A percentile compares a stretch with the other conserved stretches of the same genome.
Evolutionary conservation across 2,329 filamentous ascomycete genomes (phyloP).

Genomic region (Monosporascus cannonballus): DNA sequence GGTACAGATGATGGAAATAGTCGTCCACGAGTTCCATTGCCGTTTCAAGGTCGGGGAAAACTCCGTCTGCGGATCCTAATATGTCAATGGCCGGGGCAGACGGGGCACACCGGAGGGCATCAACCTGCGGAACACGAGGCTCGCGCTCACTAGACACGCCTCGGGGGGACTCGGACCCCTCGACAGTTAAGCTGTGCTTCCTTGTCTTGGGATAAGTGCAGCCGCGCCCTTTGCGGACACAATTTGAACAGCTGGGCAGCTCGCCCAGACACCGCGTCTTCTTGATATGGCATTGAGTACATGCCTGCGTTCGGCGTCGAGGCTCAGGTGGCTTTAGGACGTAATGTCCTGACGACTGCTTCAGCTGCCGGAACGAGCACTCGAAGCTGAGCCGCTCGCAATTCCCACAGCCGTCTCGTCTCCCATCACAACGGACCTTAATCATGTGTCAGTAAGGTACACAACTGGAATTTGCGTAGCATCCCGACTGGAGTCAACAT

Average conservation of each 20-base stretch:
- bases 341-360: constrained; percentile 15
- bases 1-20: constrained; percentile 26
- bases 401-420: constrained; percentile 24
- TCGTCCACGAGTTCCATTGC: constrained; percentile 18
- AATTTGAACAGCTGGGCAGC: constrained; percentile 23
- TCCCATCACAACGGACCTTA: constrained; percentile 26
- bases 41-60: constrained; percentile 9
- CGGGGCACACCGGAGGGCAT: neutral
- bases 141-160: neutral
- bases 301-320: constrained; percentile 24
- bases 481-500: neutral
- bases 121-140: neutral
- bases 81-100: neutral
- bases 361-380: constrained; percentile 27
- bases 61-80: constrained; percentile 2
- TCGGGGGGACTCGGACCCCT: neutral
- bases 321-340: constrained; percentile 20
- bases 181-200: constrained; percentile 3
- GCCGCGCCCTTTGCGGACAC: constrained; percentile 16
- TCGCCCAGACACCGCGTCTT: constrained; percentile 26
- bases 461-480: neutral
- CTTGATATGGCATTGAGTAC: constrained; percentile 22
- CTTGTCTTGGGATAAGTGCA: constrained; percentile 19
- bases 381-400: constrained; percentile 28
- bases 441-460: neutral